Evolutionary conservation across 202 grass and related monocot species (phyloP), one percentile per base, ranked within the genome.

Genomic region (Panicum hallii): DNA sequence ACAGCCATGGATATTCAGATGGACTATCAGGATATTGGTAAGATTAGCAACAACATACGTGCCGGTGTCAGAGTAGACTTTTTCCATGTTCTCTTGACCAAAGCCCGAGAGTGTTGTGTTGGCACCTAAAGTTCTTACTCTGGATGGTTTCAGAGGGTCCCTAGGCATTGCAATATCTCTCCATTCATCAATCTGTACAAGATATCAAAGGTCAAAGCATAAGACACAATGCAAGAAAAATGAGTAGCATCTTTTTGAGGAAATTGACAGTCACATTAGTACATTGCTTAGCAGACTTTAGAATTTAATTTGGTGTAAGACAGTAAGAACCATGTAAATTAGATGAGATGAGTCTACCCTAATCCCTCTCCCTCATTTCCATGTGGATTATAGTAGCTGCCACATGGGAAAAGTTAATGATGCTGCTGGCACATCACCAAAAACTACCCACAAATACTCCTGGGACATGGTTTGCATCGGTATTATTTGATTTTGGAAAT

Each of bases 141-240:
- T 94, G 20, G 88, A 75, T 48, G 79, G 90, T 69, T 88, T 99
- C 52, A 74, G 92, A 79, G 91, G 89, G 67, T 96, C 91, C 79
- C 81, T 90, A 63, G 93, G 93, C 85, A 96, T 84, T 79, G 86
- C 91, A 77, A 99, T 82, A 83, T 99, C 97, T 85, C 97, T 87
- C 93, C 93, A 99, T 47, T 99, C 93, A 92, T 99, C 91, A 83
- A 99, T 88, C 97, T 99, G 88, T 62, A 76, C 11, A 85, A 78
- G 71, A 90, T 70, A 17, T 40, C 38, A 85, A 83, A 74, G 48
- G 13, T 40, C 38, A 85, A 83, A 74, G 48, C 26, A 77, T 75
- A 60, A 84, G 52, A 84, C 45, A 70, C 38, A 79, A 74, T 83
- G 74, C 61, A 65, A 73, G 67, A 9, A 83, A 67, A 72, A 68